Evolutionary conservation across 371 early-diverging fungal genomes (phyloP).

Genomic region (Mucor racemosus): DNA sequence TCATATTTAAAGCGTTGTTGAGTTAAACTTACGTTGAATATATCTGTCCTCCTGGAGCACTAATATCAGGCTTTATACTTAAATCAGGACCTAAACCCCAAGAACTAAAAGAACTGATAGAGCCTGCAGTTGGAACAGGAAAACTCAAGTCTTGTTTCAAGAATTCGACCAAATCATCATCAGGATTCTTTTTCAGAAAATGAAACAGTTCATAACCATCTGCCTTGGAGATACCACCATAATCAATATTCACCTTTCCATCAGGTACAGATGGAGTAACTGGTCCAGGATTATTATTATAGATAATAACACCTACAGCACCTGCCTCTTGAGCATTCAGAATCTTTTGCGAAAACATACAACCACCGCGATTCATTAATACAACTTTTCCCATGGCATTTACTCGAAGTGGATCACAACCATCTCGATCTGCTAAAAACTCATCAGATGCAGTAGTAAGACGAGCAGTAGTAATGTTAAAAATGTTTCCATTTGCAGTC

Average conservation of each 20-base stretch:
- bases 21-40: constrained; percentile 61
- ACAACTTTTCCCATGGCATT: constrained; percentile 59
- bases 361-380: constrained; percentile 65
- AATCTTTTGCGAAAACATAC: constrained; percentile 52
- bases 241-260: constrained; percentile 35
- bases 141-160: constrained; percentile 31
- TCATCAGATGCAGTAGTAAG: constrained; percentile 30
- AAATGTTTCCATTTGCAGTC: constrained; percentile 29
- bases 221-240: constrained; percentile 43
- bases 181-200: constrained; percentile 9
- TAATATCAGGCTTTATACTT: constrained; percentile 72
- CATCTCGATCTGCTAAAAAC: constrained; percentile 41
- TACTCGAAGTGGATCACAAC: constrained; percentile 41
- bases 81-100: constrained; percentile 77
- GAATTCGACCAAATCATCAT: constrained; percentile 13
- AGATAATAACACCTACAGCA: constrained; percentile 63
- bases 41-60: constrained; percentile 77
- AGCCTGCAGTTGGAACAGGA: constrained; percentile 40
- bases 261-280: constrained; percentile 35
- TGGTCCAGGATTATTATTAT: constrained; percentile 45
- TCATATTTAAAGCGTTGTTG: too few species aligned
- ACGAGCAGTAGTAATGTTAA: constrained; percentile 16
- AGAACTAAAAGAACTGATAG: constrained; percentile 56
- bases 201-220: constrained; percentile 43
- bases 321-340: constrained; percentile 61